Percentiles rank a stretch among this genome's conserved stretches.
Evolutionary conservation across 2,329 filamentous ascomycete genomes (phyloP).

Genomic region (Exutisphaerella laricina): DNA sequence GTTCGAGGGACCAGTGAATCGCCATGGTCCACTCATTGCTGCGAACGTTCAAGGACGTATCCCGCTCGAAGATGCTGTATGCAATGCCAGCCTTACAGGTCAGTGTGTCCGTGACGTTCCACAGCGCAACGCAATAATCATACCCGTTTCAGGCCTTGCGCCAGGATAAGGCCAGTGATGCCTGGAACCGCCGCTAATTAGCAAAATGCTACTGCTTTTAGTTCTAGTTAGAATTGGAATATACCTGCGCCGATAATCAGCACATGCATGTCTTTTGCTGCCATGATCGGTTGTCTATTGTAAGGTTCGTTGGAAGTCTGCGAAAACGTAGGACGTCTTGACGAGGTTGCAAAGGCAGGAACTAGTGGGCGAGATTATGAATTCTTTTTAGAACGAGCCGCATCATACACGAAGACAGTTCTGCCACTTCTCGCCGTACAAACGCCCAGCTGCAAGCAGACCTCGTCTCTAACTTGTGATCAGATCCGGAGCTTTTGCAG

Average conservation of each 20-base stretch:
- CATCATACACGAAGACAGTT: no score
- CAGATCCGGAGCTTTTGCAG: no score
- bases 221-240: background rate
- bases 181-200: background rate
- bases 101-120: background rate
- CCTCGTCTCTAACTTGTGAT: no score
- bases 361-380: no score
- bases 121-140: no score
- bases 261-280: background rate
- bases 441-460: no score
- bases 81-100: conserved; percentile 6
- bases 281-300: no score
- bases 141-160: conserved; percentile 7
- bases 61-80: conserved; percentile 8
- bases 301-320: no score
- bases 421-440: no score
- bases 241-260: conserved; percentile 3
- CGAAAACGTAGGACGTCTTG: no score
- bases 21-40: conserved; percentile 12
- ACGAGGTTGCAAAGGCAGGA: no score
- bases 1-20: conserved; percentile 11
- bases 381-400: no score
- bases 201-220: background rate
- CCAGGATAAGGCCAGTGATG: conserved; percentile 9
- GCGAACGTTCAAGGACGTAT: conserved; percentile 6